These are phyloP conservation scores for Neurospora sp. DNA, from an alignment of 495 filamentous ascomycete species.

Conservation along the genomic window DNA sequence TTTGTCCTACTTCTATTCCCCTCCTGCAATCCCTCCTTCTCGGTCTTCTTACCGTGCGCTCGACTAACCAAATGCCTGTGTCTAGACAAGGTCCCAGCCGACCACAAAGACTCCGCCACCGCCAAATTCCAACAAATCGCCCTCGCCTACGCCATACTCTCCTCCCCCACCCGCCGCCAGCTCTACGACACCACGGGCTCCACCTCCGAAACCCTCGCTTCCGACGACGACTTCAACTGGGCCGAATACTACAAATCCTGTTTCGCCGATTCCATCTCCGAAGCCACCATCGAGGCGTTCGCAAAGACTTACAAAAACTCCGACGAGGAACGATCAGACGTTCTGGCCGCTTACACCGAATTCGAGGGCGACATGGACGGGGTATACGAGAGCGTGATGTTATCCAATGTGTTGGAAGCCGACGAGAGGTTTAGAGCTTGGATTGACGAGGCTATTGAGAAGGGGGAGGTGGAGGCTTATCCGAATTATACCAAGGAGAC, in stretches of 20 bases:
- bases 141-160: conserved; percentile 88
- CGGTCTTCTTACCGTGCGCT: too few relatives aligned
- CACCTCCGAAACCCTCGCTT: conserved; percentile 67
- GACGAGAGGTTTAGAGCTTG: conserved; percentile 73
- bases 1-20: background rate
- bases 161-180: conserved; percentile 61
- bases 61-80: too few relatives aligned
- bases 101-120: conserved; percentile 58
- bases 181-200: conserved; percentile 85
- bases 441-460: conserved; percentile 71
- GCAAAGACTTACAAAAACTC: conserved; percentile 71
- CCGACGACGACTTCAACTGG: conserved; percentile 82
- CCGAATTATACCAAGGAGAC: conserved; percentile 58
- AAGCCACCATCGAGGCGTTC: conserved; percentile 57
- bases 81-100: conserved; percentile 48
- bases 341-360: conserved; percentile 64
- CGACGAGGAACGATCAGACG: conserved; percentile 67
- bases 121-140: conserved; percentile 78
- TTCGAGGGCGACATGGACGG: conserved; percentile 60
- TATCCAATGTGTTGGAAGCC: conserved; percentile 73
- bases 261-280: conserved; percentile 61
- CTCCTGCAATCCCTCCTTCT: too few relatives aligned
- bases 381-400: conserved; percentile 76
- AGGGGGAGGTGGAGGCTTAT: conserved; percentile 52
- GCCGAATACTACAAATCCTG: conserved; percentile 75